Conservation (phyloP, 169 alveolate genomes). For the Cryptosporidium ryanae region DNA sequence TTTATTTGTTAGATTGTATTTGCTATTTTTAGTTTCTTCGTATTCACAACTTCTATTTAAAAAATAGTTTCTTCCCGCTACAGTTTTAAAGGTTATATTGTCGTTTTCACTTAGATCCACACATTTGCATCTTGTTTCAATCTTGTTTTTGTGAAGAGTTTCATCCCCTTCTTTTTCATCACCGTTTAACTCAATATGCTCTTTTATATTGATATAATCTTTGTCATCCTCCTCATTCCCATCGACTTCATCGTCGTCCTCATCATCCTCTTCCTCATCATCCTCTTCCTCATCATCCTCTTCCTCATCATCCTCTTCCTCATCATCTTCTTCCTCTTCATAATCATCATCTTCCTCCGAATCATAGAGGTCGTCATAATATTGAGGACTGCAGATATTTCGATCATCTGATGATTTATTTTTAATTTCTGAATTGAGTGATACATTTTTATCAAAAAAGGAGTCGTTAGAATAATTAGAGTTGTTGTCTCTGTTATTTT, state of each 20-base stretch:
- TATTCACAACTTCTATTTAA: too few species aligned
- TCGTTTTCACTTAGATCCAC: too few species aligned
- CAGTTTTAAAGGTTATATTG: too few species aligned
- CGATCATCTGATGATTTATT: neutral
- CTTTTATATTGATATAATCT: neutral
- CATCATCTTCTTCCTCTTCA: conserved; percentile 21
- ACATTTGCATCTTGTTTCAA: too few species aligned
- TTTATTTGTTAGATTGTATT: too few species aligned
- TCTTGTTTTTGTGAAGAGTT: too few species aligned
- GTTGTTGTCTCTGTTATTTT: neutral
- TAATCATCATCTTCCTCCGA: conserved; percentile 58
- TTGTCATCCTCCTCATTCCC: neutral
- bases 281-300: conserved; percentile 14
- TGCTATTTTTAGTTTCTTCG: too few species aligned
- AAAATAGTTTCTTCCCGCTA: too few species aligned
- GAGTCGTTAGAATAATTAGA: conserved; percentile 20
- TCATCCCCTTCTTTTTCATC: neutral
- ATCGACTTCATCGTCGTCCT: neutral
- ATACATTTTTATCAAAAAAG: conserved; percentile 3
- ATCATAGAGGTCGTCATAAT: conserved; percentile 3
- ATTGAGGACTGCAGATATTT: neutral
- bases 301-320: conserved; percentile 1
- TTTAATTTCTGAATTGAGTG: neutral
- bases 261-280: conserved; percentile 3
- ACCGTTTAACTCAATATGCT: neutral